Evolutionary conservation across 345 rosid genomes (phyloP).

Genomic region (Linum lewisii): DNA sequence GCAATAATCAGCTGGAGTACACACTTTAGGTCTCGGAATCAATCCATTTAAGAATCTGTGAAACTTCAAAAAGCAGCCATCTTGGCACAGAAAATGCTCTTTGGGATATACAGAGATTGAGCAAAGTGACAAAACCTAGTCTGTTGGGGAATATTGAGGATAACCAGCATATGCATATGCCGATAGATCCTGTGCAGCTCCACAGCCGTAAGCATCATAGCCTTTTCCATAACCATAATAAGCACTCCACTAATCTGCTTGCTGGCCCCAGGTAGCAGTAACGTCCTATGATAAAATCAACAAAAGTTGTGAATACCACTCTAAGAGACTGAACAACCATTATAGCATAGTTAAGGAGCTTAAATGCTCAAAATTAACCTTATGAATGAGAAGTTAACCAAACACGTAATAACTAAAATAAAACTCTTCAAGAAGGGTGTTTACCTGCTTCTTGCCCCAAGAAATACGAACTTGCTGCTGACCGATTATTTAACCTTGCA

Average conservation of each 20-base stretch:
- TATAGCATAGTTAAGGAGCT: background rate
- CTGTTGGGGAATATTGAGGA: constrained; percentile 48
- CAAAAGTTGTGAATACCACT: too few species aligned
- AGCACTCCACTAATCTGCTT: constrained; percentile 56
- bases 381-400: too few species aligned
- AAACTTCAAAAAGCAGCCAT: background rate
- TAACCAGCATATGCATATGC: constrained; percentile 74
- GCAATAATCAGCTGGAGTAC: too few species aligned
- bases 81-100: background rate
- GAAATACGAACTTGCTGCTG: constrained; percentile 70
- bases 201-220: constrained; percentile 79
- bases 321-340: background rate
- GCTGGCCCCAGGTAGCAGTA: constrained; percentile 37
- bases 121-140: constrained; percentile 24
- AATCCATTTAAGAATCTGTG: background rate
- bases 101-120: too few species aligned
- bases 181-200: constrained; percentile 81
- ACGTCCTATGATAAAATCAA: constrained; percentile 48
- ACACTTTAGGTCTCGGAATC: background rate
- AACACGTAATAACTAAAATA: too few species aligned
- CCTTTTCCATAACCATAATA: constrained; percentile 95
- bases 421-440: too few species aligned
- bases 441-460: constrained; percentile 57
- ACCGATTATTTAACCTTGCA: constrained; percentile 91
- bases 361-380: too few species aligned